Conservation (phyloP, 441 rosid species). For the Brassica hybrid region DNA sequence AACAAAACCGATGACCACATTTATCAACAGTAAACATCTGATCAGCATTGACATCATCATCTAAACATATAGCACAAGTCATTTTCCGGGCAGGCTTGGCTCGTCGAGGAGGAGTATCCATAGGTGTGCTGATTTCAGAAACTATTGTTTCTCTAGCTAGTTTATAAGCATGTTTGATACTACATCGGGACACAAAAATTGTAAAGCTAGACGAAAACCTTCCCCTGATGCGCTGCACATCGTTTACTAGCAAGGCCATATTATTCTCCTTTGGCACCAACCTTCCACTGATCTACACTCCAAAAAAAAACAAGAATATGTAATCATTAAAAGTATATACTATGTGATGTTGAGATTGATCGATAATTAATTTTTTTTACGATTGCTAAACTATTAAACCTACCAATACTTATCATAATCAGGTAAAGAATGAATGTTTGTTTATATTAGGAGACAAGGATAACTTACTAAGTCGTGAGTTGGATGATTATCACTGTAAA, state of each 20-base stretch:
- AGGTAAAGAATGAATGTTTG: not conserved
- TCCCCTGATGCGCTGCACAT: conserved; percentile 7
- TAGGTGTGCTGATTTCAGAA: conserved; percentile 14
- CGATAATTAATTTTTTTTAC: not conserved
- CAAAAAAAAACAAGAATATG: not conserved
- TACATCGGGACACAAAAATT: not conserved
- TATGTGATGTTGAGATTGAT: conserved; percentile 2
- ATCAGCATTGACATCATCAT: conserved; percentile 54
- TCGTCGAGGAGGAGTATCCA: not conserved
- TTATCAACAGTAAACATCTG: conserved; percentile 58
- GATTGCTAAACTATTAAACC: not conserved
- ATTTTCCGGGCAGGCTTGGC: conserved; percentile 5
- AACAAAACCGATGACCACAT: conserved; percentile 66
- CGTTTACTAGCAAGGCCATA: not conserved
- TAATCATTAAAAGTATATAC: not conserved
- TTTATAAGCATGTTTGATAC: conserved; percentile 10
- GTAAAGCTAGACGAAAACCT: conserved; percentile 15
- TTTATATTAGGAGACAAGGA: not conserved
- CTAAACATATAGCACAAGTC: conserved; percentile 9
- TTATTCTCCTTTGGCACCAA: not conserved
- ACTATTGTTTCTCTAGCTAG: conserved; percentile 7
- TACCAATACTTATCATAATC: not conserved
- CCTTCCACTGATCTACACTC: conserved; percentile 4
- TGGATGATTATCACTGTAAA: conserved; percentile 52
- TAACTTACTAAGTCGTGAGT: conserved; percentile 52